phyloP scores from a whole-genome alignment of 768 basidiomycete species.

The Tephrocybe rancida region DNA sequence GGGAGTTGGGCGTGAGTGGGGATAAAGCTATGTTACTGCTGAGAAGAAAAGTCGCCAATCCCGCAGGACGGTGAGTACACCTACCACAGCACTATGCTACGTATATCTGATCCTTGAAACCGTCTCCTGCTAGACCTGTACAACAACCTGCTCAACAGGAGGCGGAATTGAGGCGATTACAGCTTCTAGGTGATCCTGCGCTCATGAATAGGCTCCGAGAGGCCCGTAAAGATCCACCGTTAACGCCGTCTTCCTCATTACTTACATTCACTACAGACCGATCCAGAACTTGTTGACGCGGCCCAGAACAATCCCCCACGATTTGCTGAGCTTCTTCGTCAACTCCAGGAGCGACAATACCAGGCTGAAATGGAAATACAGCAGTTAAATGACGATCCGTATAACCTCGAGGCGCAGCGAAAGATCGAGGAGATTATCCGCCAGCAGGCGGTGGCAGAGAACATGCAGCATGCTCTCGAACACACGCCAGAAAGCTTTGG shows the following conservation, averaged over 20 bases:
- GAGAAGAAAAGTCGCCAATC: slow-evolving; percentile 55
- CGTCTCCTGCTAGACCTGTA: not conserved
- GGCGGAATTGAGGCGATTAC: slow-evolving; percentile 88
- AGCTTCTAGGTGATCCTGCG: slow-evolving; percentile 80
- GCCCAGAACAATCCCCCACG: slow-evolving; percentile 66
- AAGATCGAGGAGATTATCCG: slow-evolving; percentile 93
- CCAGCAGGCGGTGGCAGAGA: slow-evolving; percentile 88
- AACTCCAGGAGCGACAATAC: slow-evolving; percentile 56
- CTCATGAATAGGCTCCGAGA: slow-evolving; percentile 75
- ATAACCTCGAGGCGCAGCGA: slow-evolving; percentile 87
- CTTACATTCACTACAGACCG: slow-evolving; percentile 45
- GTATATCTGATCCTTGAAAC: not conserved
- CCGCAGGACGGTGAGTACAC: slow-evolving; percentile 43
- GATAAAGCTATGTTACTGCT: slow-evolving; percentile 69
- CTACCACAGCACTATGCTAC: not conserved
- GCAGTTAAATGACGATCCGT: slow-evolving; percentile 84
- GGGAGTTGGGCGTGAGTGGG: slow-evolving; percentile 57
- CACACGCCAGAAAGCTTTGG: slow-evolving; percentile 94
- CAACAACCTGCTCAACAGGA: slow-evolving; percentile 71
- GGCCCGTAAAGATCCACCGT: slow-evolving; percentile 45
- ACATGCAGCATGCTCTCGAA: slow-evolving; percentile 92
- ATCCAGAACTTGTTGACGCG: slow-evolving; percentile 83
- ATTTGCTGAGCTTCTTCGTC: slow-evolving; percentile 74
- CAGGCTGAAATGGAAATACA: slow-evolving; percentile 61
- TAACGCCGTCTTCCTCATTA: not conserved